Evolutionary conservation across 371 early-diverging fungal genomes (phyloP), one percentile per base, ranked within the genome.

Genomic region (Mortierella sp.): DNA sequence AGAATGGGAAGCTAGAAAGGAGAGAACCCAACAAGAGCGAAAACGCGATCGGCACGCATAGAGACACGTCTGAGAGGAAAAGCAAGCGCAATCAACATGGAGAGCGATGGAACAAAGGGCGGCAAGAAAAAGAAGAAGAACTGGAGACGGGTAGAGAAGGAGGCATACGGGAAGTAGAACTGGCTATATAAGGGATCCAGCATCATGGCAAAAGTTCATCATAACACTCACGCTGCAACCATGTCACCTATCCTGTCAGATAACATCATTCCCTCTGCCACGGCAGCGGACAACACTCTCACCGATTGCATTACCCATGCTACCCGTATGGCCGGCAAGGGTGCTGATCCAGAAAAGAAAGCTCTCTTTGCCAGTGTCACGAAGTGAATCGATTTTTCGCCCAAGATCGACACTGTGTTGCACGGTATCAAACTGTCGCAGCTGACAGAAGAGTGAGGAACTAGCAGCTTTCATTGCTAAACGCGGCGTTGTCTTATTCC

Each of bases 401-500:
- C 88, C 50, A 71, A 83, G 51, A 84, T 91, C 61, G 91, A 90
- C 49, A 90, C 91, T 24, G 90, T 88, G 60, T 64, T 91, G 34
- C 86, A 84, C 34, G 86, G 89, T 14, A 69, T 89, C 49, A 86
- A 84, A 53, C 71, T 87, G 43, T 59, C 73, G n/a, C 58, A 85
- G 47, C 67, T 88, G 65, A 81, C 80, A 7, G 86, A 85, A 87
- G 50, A 71, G 80, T 31, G 81, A 83, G 16, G 87, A 87, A 46
- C 69, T 87, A 27, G 86, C 88, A 12, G 71, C 84, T 16, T 64
- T 87, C 28, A 84, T 83, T 30, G 81, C 87, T 26, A 81, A 86
- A 50, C 81, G 90, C 42, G 87, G 86, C n/a, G 88, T 88, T 12
- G 90, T 88, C 21, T 88, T 87, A 58, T 84, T 89, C 67, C 80